Evolutionary conservation across 2,329 filamentous ascomycete species (phyloP).

Genomic region (Nigrospora oryzae): DNA sequence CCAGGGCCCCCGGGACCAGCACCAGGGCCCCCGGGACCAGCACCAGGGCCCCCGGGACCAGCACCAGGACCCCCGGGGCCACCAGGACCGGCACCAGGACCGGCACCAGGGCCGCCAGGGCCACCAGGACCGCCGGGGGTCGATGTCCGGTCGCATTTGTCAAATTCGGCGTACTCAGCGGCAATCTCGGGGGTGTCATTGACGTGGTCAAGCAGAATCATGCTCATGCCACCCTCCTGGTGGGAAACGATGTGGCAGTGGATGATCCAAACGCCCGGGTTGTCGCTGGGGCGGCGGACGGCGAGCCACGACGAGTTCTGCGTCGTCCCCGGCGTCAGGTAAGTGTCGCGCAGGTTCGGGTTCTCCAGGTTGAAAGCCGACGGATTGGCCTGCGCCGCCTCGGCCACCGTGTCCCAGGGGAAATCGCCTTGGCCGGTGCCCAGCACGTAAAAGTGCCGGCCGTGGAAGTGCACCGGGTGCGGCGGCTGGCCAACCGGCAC

Average conservation of each 20-base stretch:
- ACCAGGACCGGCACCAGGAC: too few species aligned
- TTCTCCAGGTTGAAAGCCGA: conserved; percentile 47
- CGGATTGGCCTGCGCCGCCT: conserved; percentile 37
- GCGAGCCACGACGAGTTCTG: conserved; percentile 34
- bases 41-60: too few species aligned
- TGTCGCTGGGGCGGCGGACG: conserved; percentile 41
- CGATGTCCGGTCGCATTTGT: too few species aligned
- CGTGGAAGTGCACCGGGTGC: conserved; percentile 58
- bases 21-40: too few species aligned
- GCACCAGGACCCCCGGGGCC: too few species aligned
- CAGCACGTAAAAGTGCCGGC: conserved; percentile 49
- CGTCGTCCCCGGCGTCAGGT: conserved; percentile 24
- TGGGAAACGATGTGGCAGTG: conserved; percentile 50
- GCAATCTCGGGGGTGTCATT: conserved; percentile 34
- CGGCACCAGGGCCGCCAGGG: too few species aligned
- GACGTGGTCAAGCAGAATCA: conserved; percentile 40
- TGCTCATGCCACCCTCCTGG: conserved; percentile 43
- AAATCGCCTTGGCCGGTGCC: conserved; percentile 42
- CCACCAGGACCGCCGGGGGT: too few species aligned
- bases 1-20: too few species aligned
- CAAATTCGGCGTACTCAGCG: conserved; percentile 15
- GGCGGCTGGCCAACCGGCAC: conserved; percentile 23
- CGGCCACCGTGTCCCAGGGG: conserved; percentile 41
- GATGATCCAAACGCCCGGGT: conserved; percentile 45
- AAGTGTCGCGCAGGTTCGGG: conserved; percentile 45